Percentiles rank a stretch among this genome's conserved stretches.
phyloP scores from a whole-genome alignment of 176 grass and related monocot genomes.

The Chrysopogon serrulatus region DNA sequence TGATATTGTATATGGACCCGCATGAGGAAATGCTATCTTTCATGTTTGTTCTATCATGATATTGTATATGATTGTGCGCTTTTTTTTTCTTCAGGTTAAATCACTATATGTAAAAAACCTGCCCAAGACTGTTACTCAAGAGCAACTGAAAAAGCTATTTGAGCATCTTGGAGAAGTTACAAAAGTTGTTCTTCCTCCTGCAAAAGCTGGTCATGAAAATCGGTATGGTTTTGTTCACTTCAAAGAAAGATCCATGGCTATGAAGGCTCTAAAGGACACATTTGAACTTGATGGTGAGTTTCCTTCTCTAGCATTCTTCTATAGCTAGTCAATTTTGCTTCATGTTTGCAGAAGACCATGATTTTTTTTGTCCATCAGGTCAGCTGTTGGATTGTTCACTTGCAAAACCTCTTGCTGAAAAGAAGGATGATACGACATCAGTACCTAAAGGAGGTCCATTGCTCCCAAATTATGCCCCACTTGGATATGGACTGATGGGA shows the following conservation, averaged over 20 bases:
- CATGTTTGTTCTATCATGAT: background rate
- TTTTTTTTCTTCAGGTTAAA: constrained; percentile 47
- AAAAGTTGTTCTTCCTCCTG: constrained; percentile 72
- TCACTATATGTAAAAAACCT: constrained; percentile 96
- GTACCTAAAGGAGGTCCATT: constrained; percentile 39
- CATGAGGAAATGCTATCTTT: background rate
- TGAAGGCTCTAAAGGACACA: constrained; percentile 73
- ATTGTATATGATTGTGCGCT: constrained; percentile 8
- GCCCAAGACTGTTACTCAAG: constrained; percentile 72
- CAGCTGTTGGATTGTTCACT: constrained; percentile 81
- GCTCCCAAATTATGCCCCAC: constrained; percentile 45
- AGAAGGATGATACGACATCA: constrained; percentile 48
- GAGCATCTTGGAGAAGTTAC: constrained; percentile 78
- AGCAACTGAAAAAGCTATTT: constrained; percentile 65
- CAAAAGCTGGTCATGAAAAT: constrained; percentile 82
- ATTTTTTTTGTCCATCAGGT: constrained; percentile 43
- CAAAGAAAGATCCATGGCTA: constrained; percentile 59
- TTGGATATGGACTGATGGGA: constrained; percentile 52
- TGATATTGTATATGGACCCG: background rate
- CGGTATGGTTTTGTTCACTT: constrained; percentile 96
- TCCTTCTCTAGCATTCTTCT: background rate
- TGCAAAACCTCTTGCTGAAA: constrained; percentile 75
- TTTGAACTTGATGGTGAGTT: constrained; percentile 74
- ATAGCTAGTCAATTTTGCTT: background rate
- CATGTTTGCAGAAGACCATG: background rate